phyloP scores from a whole-genome alignment of 805 yeast genomes.

The Wickerhamomyces canadensis region DNA sequence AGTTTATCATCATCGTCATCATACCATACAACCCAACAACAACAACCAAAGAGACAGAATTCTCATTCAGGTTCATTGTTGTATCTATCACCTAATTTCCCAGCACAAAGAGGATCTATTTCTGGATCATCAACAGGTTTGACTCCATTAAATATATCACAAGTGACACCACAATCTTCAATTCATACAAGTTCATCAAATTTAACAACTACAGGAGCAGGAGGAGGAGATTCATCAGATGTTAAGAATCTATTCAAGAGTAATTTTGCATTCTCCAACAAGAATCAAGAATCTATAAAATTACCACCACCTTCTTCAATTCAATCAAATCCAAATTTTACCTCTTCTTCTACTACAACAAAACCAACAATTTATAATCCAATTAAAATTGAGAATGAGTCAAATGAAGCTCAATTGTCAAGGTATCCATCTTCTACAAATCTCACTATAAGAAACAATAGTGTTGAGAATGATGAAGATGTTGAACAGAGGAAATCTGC shows the following conservation, averaged over 20 bases:
- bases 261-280: constrained; percentile 12
- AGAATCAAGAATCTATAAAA: constrained; percentile 5
- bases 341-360: not conserved
- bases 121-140: constrained; percentile 18
- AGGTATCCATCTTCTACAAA: too few species aligned
- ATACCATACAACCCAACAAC: constrained; percentile 14
- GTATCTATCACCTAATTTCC: constrained; percentile 19
- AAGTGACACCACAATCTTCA: constrained; percentile 12
- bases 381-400: too few species aligned
- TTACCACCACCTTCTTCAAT: constrained; percentile 16
- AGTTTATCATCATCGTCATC: too few species aligned
- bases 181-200: constrained; percentile 1
- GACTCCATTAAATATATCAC: constrained; percentile 18
- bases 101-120: constrained; percentile 18
- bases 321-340: constrained; percentile 9
- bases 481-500: too few species aligned
- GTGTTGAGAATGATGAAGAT: too few species aligned
- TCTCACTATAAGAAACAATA: too few species aligned
- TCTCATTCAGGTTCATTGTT: constrained; percentile 16
- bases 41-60: constrained; percentile 12
- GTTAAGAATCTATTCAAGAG: constrained; percentile 7
- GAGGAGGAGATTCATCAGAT: too few species aligned
- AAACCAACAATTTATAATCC: too few species aligned
- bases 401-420: too few species aligned
- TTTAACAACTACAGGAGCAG: not conserved